phyloP scores from a whole-genome alignment of 1,139 yeast species.

The Geotrichum restrictum region DNA sequence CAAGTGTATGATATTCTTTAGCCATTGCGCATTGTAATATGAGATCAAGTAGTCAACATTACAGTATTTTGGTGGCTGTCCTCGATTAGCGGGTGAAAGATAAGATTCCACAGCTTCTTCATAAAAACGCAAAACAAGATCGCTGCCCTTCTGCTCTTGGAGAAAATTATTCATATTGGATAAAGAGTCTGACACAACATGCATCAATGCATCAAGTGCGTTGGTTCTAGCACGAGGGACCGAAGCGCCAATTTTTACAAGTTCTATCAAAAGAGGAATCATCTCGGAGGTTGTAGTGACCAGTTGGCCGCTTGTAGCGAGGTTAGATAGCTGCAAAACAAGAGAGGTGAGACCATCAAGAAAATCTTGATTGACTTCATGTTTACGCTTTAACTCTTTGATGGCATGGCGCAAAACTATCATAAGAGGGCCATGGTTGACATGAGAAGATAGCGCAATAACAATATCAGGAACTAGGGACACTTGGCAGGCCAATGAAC shows the following conservation, averaged over 20 bases:
- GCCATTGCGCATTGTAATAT: conserved; percentile 56
- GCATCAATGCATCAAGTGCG: conserved; percentile 59
- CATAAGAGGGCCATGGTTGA: conserved; percentile 77
- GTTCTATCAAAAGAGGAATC: conserved; percentile 59
- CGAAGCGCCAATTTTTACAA: conserved; percentile 50
- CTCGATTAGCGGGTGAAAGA: conserved; percentile 48
- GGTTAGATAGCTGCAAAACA: conserved; percentile 30
- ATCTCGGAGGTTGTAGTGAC: conserved; percentile 63
- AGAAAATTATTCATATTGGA: conserved; percentile 58
- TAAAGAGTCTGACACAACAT: conserved; percentile 49
- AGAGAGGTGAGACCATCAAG: conserved; percentile 32
- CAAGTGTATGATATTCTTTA: conserved; percentile 51
- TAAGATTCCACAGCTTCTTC: conserved; percentile 68
- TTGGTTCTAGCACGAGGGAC: conserved; percentile 60
- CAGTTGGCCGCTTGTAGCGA: conserved; percentile 37
- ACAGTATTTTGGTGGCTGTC: conserved; percentile 50
- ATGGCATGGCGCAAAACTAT: conserved; percentile 64
- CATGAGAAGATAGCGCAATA: conserved; percentile 83
- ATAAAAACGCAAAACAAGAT: conserved; percentile 55
- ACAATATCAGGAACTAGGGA: conserved; percentile 75
- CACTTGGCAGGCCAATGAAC: conserved; percentile 64
- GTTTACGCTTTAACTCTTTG: conserved; percentile 45
- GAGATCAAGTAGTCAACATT: conserved; percentile 57
- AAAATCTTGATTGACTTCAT: conserved; percentile 36
- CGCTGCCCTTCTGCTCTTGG: conserved; percentile 58